These are phyloP conservation scores for Lycium barbarum DNA, from an alignment of 257 asterid genomes.

Conservation along the genomic window DNA sequence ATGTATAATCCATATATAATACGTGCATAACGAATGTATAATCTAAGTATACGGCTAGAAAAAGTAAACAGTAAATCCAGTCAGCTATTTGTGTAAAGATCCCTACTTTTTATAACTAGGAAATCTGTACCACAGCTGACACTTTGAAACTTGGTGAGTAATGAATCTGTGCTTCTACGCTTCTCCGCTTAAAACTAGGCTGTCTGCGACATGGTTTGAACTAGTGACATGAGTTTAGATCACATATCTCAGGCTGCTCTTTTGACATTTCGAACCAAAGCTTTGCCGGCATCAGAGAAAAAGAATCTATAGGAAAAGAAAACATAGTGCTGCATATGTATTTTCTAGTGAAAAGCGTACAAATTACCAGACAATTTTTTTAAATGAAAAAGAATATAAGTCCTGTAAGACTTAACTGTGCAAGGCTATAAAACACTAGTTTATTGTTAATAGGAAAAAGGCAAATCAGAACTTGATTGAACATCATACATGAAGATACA, in stretches of 20 bases:
- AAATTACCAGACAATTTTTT: not conserved
- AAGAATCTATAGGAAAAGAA: slow-evolving; percentile 24
- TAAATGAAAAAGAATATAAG: not conserved
- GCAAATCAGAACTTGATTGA: slow-evolving; percentile 7
- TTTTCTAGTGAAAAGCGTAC: not conserved
- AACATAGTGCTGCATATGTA: slow-evolving; percentile 32
- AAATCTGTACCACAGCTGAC: too few species aligned
- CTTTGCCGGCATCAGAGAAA: not conserved
- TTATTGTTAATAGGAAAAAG: not conserved
- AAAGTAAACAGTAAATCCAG: not conserved
- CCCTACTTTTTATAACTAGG: too few species aligned
- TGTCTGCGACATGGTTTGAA: not conserved
- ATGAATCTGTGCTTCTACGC: too few species aligned
- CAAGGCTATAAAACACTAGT: not conserved
- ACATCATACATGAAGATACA: slow-evolving; percentile 14
- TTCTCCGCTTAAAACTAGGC: too few species aligned
- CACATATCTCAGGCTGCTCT: not conserved
- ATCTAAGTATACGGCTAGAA: too few species aligned
- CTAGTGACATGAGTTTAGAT: not conserved
- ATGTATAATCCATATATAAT: too few species aligned
- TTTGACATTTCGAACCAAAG: not conserved
- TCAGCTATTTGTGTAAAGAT: too few species aligned
- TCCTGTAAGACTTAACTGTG: not conserved
- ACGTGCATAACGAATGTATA: too few species aligned
- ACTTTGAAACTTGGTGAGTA: too few species aligned